Percentiles rank a stretch among this genome's conserved stretches.
These are phyloP conservation scores for Neurospora sp. DNA, from an alignment of 2,329 filamentous ascomycete genomes.

Conservation along the genomic window DNA sequence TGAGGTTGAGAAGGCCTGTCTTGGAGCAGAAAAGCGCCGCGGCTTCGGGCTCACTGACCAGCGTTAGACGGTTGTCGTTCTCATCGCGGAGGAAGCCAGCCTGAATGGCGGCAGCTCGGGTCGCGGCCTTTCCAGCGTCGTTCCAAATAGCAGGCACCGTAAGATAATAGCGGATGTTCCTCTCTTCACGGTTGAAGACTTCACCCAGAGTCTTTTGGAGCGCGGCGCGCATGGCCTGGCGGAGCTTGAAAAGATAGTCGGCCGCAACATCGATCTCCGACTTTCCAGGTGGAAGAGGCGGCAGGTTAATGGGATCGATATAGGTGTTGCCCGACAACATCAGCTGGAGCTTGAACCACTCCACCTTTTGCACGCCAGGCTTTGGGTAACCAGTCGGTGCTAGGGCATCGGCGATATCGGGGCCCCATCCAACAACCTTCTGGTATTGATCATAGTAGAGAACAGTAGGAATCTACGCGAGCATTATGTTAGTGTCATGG, in stretches of 20 bases:
- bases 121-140: constrained; percentile 94
- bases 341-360: constrained; percentile 99
- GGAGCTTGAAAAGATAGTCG: constrained; percentile 96
- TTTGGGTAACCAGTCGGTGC: constrained; percentile 97
- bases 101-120: constrained; percentile 89
- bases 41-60: constrained; percentile 94
- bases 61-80: constrained; percentile 90
- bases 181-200: constrained; percentile 95
- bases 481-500: background rate
- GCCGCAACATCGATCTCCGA: constrained; percentile 99
- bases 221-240: constrained; percentile 92
- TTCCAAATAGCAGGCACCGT: constrained; percentile 99
- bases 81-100: constrained; percentile 94
- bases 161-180: constrained; percentile 94
- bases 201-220: constrained; percentile 94
- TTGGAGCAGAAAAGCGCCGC: constrained; percentile 97
- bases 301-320: constrained; percentile 97
- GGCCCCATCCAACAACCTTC: constrained; percentile 98
- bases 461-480: constrained; percentile 82
- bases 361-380: constrained; percentile 94
- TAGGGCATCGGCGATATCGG: constrained; percentile 92
- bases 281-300: constrained; percentile 92
- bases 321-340: constrained; percentile 99
- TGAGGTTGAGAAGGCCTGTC: constrained; percentile 88
- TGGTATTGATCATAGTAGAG: constrained; percentile 99